phyloP scores from a whole-genome alignment of 768 basidiomycete genomes.

The Kwoniella newhampshirensis region DNA sequence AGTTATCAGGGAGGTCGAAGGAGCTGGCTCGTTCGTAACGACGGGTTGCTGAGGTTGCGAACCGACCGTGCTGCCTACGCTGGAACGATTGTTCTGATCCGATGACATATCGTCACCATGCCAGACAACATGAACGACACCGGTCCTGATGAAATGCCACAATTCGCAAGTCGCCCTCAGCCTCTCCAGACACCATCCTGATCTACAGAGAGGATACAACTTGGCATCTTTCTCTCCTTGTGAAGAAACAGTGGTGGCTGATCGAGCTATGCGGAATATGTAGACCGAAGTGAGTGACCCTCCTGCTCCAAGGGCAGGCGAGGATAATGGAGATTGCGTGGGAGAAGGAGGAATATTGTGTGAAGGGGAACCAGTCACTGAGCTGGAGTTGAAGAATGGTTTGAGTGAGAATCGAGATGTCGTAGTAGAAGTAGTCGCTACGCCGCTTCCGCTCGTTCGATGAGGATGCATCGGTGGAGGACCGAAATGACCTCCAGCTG shows the following conservation, averaged over 20 bases:
- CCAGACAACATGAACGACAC: conserved; percentile 83
- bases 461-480: conserved; percentile 60
- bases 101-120: conserved; percentile 64
- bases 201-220: conserved; percentile 73
- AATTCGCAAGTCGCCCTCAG: conserved; percentile 83
- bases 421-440: conserved; percentile 41
- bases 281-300: conserved; percentile 38
- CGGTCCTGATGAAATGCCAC: conserved; percentile 82
- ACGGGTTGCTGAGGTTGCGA: neutral
- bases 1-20: too few relatives aligned
- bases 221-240: conserved; percentile 35
- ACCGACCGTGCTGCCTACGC: neutral
- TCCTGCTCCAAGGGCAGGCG: conserved; percentile 27
- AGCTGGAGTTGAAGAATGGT: conserved; percentile 53
- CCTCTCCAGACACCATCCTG: conserved; percentile 81
- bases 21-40: too few relatives aligned
- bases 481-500: conserved; percentile 35
- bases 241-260: conserved; percentile 13
- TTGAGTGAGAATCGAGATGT: conserved; percentile 52
- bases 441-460: conserved; percentile 60
- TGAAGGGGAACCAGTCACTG: conserved; percentile 35
- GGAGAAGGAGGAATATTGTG: conserved; percentile 30
- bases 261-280: conserved; percentile 52
- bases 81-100: neutral
- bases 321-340: conserved; percentile 30